These are phyloP conservation scores for Globisporangium megalacanthum DNA, from an alignment of 352 stramenopile species.

Conservation along the genomic window DNA sequence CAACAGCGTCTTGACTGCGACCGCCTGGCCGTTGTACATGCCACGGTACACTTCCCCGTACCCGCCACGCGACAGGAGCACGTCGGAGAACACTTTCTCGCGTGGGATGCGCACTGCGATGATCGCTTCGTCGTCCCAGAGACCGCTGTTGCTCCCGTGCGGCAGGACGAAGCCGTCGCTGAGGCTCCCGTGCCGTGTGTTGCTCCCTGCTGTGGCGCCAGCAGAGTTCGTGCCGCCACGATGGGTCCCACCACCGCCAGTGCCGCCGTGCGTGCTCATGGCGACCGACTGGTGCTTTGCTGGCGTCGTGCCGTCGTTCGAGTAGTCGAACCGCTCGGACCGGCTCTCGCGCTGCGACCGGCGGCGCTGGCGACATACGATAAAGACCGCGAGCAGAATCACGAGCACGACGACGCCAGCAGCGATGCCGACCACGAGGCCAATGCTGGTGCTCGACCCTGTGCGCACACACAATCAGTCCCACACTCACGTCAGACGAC, in stretches of 20 bases:
- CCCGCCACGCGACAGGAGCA: conserved; percentile 28
- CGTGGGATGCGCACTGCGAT: conserved; percentile 26
- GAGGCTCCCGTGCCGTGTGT: not conserved
- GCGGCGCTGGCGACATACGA: not conserved
- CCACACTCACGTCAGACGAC: not conserved
- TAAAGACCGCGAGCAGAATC: not conserved
- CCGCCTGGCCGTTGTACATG: conserved; percentile 26
- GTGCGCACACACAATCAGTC: not conserved
- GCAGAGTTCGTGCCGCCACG: not conserved
- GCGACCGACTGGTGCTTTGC: not conserved
- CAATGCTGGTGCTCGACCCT: not conserved
- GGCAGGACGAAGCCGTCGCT: not conserved
- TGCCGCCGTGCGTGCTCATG: not conserved
- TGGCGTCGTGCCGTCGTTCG: not conserved
- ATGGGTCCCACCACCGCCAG: not conserved
- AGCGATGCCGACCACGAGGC: not conserved
- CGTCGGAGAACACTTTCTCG: conserved; percentile 20
- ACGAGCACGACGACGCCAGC: not conserved
- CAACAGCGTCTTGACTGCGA: conserved; percentile 47
- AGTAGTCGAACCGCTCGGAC: not conserved
- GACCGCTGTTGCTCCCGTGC: conserved; percentile 2
- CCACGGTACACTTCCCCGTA: conserved; percentile 45
- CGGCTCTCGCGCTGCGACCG: not conserved
- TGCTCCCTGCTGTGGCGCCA: not conserved
- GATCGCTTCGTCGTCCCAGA: conserved; percentile 40